Percentiles rank a stretch among this genome's conserved stretches.
Evolutionary conservation across 345 rosid species (phyloP).

Genomic region (Murraya koenigii): DNA sequence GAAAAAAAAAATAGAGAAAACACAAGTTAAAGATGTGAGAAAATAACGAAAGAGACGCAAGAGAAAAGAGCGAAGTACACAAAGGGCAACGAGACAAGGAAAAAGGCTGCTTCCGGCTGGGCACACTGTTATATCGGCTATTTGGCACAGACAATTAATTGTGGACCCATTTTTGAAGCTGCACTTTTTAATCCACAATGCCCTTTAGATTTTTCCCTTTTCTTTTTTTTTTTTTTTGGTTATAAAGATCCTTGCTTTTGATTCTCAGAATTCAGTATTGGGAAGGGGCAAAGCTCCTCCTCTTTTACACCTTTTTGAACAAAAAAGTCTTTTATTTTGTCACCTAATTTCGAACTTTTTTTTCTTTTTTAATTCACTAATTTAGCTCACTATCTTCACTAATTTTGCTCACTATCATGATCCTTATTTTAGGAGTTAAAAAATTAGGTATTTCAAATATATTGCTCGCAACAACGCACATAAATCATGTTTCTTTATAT

Average conservation of each 20-base stretch:
- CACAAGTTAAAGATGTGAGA: background rate
- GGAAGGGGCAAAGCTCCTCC: background rate
- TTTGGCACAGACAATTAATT: background rate
- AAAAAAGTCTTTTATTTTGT: background rate
- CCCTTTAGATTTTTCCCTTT: background rate
- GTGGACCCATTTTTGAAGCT: background rate
- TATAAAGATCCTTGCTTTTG: background rate
- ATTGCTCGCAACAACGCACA: too few species aligned
- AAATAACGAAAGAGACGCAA: conserved; percentile 7
- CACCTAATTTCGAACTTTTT: background rate
- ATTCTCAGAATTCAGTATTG: background rate
- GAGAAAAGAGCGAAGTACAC: conserved; percentile 13
- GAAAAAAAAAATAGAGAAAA: background rate
- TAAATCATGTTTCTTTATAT: too few species aligned
- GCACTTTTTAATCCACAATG: background rate
- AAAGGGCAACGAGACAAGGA: conserved; percentile 10
- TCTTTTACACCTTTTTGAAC: background rate
- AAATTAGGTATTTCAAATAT: too few species aligned
- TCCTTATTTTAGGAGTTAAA: too few species aligned
- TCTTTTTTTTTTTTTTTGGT: too few species aligned
- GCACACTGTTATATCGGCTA: conserved; percentile 5
- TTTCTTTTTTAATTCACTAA: background rate
- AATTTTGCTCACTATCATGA: too few species aligned
- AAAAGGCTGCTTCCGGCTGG: conserved; percentile 21
- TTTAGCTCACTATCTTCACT: too few species aligned